Evolutionary conservation across 1,139 yeast species (phyloP).

Genomic region (Debaryomyces sp.): DNA sequence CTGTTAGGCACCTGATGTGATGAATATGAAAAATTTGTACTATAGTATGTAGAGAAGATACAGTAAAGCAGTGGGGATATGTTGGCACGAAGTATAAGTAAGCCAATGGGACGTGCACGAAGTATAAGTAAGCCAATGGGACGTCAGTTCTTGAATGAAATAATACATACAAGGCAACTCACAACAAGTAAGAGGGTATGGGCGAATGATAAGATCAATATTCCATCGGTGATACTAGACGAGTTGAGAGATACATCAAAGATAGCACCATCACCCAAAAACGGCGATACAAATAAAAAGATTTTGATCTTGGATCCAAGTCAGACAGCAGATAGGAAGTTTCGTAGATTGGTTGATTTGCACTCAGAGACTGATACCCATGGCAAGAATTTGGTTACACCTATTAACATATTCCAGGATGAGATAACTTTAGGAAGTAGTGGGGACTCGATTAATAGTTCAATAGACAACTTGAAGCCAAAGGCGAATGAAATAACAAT

Average conservation of each 20-base stretch:
- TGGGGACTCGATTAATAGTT: conserved; percentile 2
- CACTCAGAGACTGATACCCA: conserved; percentile 5
- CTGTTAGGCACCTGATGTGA: background rate
- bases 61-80: background rate
- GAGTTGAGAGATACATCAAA: conserved; percentile 18
- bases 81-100: conserved; percentile 3
- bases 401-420: conserved; percentile 6
- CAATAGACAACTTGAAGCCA: conserved; percentile 19
- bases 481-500: conserved; percentile 12
- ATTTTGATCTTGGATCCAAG: conserved; percentile 22
- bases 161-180: background rate
- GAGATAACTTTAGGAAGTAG: background rate
- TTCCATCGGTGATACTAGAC: conserved; percentile 17
- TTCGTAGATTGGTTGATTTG: conserved; percentile 11
- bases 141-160: background rate
- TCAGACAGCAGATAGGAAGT: conserved; percentile 15
- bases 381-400: conserved; percentile 1
- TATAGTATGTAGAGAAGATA: background rate
- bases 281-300: conserved; percentile 9
- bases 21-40: conserved; percentile 5
- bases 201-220: conserved; percentile 2
- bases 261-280: conserved; percentile 12
- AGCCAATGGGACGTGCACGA: background rate
- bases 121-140: background rate
- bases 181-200: background rate